Evolutionary conservation across 176 grass and related monocot genomes (phyloP).

Genomic region (Carex littledalei): DNA sequence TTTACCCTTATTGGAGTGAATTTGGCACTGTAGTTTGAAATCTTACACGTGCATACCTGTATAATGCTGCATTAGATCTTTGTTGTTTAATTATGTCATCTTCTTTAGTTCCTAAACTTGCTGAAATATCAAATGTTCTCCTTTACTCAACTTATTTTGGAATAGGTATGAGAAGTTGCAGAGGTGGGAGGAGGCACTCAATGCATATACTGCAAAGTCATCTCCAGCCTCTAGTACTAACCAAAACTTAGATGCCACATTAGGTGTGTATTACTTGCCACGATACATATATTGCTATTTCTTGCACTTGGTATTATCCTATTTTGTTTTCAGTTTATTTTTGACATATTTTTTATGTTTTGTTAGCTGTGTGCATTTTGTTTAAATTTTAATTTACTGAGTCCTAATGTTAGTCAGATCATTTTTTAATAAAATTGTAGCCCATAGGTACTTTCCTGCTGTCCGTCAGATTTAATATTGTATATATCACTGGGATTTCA

Average conservation of each 20-base stretch:
- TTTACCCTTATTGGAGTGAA: neutral
- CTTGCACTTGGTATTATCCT: neutral
- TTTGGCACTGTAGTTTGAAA: neutral
- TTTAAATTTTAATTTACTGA: neutral
- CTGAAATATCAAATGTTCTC: neutral
- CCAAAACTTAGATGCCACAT: slow-evolving; percentile 84
- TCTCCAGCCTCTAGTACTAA: slow-evolving; percentile 66
- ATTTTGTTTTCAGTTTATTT: neutral
- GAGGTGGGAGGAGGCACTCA: slow-evolving; percentile 93
- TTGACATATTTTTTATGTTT: neutral
- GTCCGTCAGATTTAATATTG: too few species aligned
- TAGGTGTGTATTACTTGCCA: slow-evolving; percentile 39
- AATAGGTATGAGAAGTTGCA: slow-evolving; percentile 97
- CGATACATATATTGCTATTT: neutral
- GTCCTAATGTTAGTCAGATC: neutral
- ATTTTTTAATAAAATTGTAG: neutral
- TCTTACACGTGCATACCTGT: neutral
- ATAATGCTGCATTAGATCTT: neutral
- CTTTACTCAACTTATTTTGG: slow-evolving; percentile 24
- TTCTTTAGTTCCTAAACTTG: neutral
- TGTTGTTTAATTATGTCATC: neutral
- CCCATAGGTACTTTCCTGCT: neutral
- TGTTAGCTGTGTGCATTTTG: neutral
- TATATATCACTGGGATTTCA: too few species aligned
- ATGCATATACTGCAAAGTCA: slow-evolving; percentile 83